Conservation (phyloP, 2,329 filamentous ascomycete genomes). For the Aspergillus chevalieri region DNA sequence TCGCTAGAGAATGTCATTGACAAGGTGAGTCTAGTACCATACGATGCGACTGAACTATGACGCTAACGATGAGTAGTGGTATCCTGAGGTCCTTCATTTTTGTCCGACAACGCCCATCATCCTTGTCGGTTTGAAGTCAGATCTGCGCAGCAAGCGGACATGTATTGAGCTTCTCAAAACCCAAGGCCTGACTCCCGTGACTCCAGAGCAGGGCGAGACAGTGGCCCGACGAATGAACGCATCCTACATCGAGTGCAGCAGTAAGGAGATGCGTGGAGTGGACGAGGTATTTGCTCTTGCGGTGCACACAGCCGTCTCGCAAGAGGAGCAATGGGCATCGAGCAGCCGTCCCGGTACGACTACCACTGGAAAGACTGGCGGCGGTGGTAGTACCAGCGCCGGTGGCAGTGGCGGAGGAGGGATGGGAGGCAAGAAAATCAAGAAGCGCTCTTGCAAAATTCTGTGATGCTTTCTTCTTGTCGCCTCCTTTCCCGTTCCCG, state of each 20-base stretch:
- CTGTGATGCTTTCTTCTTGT: conserved; percentile 49
- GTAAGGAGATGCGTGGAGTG: conserved; percentile 92
- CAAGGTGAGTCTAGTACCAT: conserved; percentile 60
- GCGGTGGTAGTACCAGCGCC: conserved; percentile 24
- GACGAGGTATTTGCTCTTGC: conserved; percentile 94
- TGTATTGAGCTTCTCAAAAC: conserved; percentile 99
- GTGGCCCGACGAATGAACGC: conserved; percentile 93
- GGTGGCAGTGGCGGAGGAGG: conserved; percentile 16
- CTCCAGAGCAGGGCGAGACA: conserved; percentile 76
- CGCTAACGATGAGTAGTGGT: conserved; percentile 62
- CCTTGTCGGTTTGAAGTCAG: conserved; percentile 92
- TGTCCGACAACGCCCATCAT: conserved; percentile 95
- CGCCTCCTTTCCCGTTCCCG: conserved; percentile 20
- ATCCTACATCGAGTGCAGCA: conserved; percentile 95
- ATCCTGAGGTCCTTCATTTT: conserved; percentile 97
- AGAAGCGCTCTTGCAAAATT: conserved; percentile 77
- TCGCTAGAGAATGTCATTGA: conserved; percentile 98
- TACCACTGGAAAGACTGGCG: conserved; percentile 23
- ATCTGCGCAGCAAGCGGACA: conserved; percentile 88
- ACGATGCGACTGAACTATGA: background rate
- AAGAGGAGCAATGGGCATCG: conserved; percentile 63
- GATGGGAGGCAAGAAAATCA: conserved; percentile 58
- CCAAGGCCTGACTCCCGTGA: conserved; percentile 92
- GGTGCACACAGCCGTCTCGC: conserved; percentile 81
- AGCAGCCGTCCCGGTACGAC: conserved; percentile 18